These are phyloP conservation scores for Ustilago sp. DNA, from an alignment of 1,284 basidiomycete genomes.

Conservation along the genomic window DNA sequence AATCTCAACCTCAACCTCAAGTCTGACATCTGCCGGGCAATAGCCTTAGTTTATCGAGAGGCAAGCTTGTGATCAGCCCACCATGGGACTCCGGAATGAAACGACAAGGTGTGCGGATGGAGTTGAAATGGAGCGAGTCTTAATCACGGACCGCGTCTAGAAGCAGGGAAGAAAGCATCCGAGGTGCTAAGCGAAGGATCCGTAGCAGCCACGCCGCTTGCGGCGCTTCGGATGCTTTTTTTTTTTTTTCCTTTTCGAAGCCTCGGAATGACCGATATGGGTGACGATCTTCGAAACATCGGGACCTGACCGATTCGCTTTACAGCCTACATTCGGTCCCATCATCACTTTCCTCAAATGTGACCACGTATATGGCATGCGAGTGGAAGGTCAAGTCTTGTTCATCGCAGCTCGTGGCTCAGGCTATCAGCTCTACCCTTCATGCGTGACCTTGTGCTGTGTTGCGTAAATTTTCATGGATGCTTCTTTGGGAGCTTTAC, in stretches of 20 bases:
- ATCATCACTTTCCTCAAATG: too few relatives aligned
- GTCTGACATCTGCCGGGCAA: background rate
- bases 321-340: too few relatives aligned
- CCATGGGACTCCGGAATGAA: background rate
- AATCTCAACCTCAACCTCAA: background rate
- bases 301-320: too few relatives aligned
- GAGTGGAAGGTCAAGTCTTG: too few relatives aligned
- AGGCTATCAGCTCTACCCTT: too few relatives aligned
- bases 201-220: background rate
- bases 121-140: background rate
- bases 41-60: too few relatives aligned
- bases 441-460: too few relatives aligned
- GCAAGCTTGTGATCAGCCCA: background rate
- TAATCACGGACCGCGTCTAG: slow-evolving; percentile 1
- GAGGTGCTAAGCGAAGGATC: background rate
- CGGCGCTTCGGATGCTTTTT: slow-evolving; percentile 8
- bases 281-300: background rate
- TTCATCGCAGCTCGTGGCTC: too few relatives aligned
- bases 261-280: background rate
- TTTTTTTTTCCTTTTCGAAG: background rate
- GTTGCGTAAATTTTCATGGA: too few relatives aligned
- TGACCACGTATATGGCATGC: too few relatives aligned
- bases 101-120: background rate
- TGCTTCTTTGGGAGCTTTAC: too few relatives aligned
- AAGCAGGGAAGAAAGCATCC: slow-evolving; percentile 5